Evolutionary conservation across 495 filamentous ascomycete genomes (phyloP), one percentile per base, ranked within the genome.

Genomic region (Daldinia childiae): DNA sequence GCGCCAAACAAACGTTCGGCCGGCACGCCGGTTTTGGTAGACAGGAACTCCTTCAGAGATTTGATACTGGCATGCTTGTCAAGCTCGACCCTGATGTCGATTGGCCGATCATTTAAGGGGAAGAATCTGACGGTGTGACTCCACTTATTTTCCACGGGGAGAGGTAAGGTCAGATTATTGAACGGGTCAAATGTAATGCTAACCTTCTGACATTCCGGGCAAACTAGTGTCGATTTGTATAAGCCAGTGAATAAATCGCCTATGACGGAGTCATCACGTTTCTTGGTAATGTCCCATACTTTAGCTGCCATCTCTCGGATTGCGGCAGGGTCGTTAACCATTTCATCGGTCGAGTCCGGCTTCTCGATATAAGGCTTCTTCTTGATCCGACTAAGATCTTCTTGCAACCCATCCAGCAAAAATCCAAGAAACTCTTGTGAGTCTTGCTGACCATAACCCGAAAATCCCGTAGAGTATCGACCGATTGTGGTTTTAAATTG

Each of bases 101-200:
- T 79, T 0, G 93, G 91, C 0, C 72, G 55, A 52, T 85, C 81
- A 58, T 89, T 85, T 7, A 95, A 81, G 8, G 92, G 91, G 63
- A 91, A 90, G 79, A 90, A 97, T 66, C 84, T 89, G 56, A 98
- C 82, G 2, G 87, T 82, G 64, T 90, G 89, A 59, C 80, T 85
- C 89, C 92, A 95, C 21, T 91, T 82, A 59, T 89, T 92, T 72
- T 93, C 90, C 63, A 97, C 87, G 0, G 95, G 96, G 32, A 99
- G 82, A 63, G 95, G 96, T 26, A 99, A 82, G 0, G 96, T 97
- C 32, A 98, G 79, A 64, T 93, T 95, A 82, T 92, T 98, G 86
- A 97, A 99, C 2, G 95, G 95, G 81, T 99, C 95, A 72, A 99
- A 98, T 4, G 95, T 99, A 68, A 99, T 97, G 85, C 93, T 97